Evolutionary conservation across 495 filamentous ascomycete species (phyloP).

Genomic region (Haplographium delicatum): DNA sequence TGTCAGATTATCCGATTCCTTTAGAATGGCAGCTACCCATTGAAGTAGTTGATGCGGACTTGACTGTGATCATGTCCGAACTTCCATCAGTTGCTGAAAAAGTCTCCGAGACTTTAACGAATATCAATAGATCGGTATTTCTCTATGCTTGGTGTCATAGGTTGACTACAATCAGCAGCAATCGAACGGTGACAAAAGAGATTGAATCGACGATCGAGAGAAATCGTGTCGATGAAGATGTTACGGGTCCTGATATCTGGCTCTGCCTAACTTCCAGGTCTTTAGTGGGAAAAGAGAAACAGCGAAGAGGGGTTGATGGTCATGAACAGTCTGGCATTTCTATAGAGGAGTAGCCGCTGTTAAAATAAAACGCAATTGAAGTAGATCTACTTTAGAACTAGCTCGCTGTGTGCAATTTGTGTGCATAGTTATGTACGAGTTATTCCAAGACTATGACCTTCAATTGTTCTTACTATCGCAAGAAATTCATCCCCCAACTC

Average conservation of each 20-base stretch:
- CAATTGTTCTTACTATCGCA: too few relatives aligned
- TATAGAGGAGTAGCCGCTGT: too few relatives aligned
- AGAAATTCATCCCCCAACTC: not conserved
- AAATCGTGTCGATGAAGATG: constrained; percentile 23
- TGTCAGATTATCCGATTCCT: constrained; percentile 26
- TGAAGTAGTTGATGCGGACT: constrained; percentile 21
- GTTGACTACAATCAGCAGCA: constrained; percentile 61
- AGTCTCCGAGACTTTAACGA: constrained; percentile 34
- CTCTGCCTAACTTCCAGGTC: constrained; percentile 56
- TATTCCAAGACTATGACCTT: too few relatives aligned
- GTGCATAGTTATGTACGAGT: too few relatives aligned
- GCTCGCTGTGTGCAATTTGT: too few relatives aligned
- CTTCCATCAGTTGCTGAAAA: constrained; percentile 17
- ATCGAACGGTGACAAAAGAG: constrained; percentile 56
- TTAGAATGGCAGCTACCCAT: constrained; percentile 27
- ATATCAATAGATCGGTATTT: constrained; percentile 64
- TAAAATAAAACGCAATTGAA: too few relatives aligned
- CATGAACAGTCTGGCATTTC: too few relatives aligned
- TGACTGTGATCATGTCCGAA: constrained; percentile 4
- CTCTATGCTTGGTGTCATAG: constrained; percentile 60
- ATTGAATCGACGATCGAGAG: constrained; percentile 51
- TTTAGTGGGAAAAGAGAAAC: constrained; percentile 51
- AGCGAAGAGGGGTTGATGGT: constrained; percentile 11
- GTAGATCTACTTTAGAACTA: too few relatives aligned
- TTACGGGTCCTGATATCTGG: constrained; percentile 55